These are phyloP conservation scores for Protomyces inundatus DNA, from an alignment of 1,139 yeast genomes.

Conservation along the genomic window DNA sequence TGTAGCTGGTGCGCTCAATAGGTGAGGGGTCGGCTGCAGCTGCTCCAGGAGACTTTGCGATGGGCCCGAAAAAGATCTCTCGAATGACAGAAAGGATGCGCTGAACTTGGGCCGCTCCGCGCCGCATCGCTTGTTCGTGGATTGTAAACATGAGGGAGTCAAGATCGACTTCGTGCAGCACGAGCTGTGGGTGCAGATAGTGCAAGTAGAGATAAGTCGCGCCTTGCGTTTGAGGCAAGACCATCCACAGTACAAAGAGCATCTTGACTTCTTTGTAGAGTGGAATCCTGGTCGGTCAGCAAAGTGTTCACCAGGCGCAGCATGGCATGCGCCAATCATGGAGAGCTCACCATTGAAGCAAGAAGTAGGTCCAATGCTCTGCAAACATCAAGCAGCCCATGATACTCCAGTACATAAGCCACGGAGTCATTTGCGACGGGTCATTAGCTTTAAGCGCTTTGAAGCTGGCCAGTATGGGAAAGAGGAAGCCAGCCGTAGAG, in stretches of 20 bases:
- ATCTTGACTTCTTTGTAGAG: constrained; percentile 46
- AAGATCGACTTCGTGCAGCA: constrained; percentile 30
- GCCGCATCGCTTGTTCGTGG: constrained; percentile 23
- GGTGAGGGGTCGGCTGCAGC: neutral
- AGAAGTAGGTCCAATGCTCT: constrained; percentile 45
- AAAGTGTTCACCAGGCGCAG: neutral
- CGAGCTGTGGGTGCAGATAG: constrained; percentile 30
- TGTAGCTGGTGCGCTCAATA: constrained; percentile 1
- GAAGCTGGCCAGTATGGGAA: constrained; percentile 58
- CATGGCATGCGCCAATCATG: neutral
- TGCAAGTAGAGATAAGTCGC: constrained; percentile 29
- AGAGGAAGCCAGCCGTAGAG: constrained; percentile 44
- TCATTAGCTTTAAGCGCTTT: constrained; percentile 50
- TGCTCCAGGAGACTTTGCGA: neutral
- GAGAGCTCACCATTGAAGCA: constrained; percentile 35
- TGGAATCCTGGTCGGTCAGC: constrained; percentile 41
- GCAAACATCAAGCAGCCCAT: constrained; percentile 44
- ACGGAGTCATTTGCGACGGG: constrained; percentile 48
- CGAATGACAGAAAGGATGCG: neutral
- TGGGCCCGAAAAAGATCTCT: neutral
- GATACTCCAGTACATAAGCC: constrained; percentile 62
- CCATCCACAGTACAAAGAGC: constrained; percentile 48
- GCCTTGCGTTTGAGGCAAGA: constrained; percentile 44
- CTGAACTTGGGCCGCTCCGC: constrained; percentile 12
- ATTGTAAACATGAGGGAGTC: constrained; percentile 21